Evolutionary conservation across 2,329 filamentous ascomycete genomes (phyloP), one percentile per base, ranked within the genome.

Genomic region (Periglandula ipomoeae): DNA sequence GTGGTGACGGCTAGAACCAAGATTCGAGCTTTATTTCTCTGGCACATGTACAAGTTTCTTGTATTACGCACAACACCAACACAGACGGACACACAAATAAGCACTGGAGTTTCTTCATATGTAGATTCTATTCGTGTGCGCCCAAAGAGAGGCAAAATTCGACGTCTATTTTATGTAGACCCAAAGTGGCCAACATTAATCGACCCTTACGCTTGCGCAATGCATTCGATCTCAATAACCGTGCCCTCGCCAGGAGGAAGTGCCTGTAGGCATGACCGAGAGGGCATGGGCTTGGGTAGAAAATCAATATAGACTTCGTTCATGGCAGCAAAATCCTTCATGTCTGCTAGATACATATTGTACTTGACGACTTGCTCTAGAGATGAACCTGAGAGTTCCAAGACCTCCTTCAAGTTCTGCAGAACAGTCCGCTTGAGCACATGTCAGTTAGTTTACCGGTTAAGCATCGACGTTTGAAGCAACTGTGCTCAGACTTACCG

Each of bases 271-370:
- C 67, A 70, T 7, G 68, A 69, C 9, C 68, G 58, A 6, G 67
- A 66, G 17, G 68, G 68, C 67, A 69, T 70, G 2, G 67, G 66
- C 55, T 67, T 55, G 10, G 67, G 67, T 5, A 69, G 53, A 37
- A 69, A 69, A 1, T 65, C 65, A 45, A 69, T 61, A 48, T 65
- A 66, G 2, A 55, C 63, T 55, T 65, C 61, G 47, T 66, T 65
- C 81, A 87, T 86, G 60, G 82, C 79, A 15, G 72, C 76, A 59
- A 87, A 88, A 63, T 87, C 73, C 50, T 76, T 78, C 82, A 87
- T 87, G 57, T 83, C 76, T 45, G 79, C 76, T 39, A 88, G 70
- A 70, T 87, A 88, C 53, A 87, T 80, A 54, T 76, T 79, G 48
- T 84, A 79, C 70, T 87, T 86, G 58, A 87, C 79, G 15, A 86